Percentiles rank a stretch among this genome's conserved stretches.
Conservation (phyloP, 345 rosid genomes). For the Zanthoxylum bungeanum region DNA sequence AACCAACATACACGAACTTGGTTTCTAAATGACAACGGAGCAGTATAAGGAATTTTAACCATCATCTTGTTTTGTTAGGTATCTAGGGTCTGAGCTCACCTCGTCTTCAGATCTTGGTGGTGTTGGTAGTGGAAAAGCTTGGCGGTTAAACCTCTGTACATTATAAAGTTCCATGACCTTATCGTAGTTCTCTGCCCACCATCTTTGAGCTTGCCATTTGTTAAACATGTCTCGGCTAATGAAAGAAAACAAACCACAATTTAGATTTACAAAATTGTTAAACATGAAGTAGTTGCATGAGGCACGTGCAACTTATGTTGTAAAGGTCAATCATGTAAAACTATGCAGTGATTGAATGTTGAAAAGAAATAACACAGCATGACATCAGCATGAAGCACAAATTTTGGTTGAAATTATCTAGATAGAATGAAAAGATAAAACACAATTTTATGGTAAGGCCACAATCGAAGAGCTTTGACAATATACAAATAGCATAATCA, state of each 20-base stretch:
- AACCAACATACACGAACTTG: not conserved
- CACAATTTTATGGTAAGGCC: not conserved
- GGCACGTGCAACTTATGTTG: not conserved
- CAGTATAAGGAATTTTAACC: not conserved
- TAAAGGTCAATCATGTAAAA: constrained; percentile 1
- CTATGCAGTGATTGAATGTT: not conserved
- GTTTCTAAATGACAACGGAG: not conserved
- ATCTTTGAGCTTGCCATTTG: constrained; percentile 94
- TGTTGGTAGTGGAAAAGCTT: constrained; percentile 85
- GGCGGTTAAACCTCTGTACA: constrained; percentile 94
- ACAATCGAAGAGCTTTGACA: constrained; percentile 3
- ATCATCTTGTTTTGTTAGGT: not conserved
- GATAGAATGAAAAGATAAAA: not conserved
- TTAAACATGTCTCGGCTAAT: constrained; percentile 90
- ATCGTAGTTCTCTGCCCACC: constrained; percentile 99
- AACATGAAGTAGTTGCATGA: not conserved
- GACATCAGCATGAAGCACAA: constrained; percentile 6
- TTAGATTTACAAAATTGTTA: constrained; percentile 12
- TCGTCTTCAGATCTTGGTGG: constrained; percentile 93
- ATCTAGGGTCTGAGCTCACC: constrained; percentile 43
- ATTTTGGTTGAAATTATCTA: constrained; percentile 1
- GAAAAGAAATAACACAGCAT: not conserved
- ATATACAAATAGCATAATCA: constrained; percentile 9
- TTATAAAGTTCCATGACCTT: constrained; percentile 94
- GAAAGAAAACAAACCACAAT: constrained; percentile 23